Evolutionary conservation across 2,329 filamentous ascomycete genomes (phyloP).

Genomic region (Botrytis galanthina): DNA sequence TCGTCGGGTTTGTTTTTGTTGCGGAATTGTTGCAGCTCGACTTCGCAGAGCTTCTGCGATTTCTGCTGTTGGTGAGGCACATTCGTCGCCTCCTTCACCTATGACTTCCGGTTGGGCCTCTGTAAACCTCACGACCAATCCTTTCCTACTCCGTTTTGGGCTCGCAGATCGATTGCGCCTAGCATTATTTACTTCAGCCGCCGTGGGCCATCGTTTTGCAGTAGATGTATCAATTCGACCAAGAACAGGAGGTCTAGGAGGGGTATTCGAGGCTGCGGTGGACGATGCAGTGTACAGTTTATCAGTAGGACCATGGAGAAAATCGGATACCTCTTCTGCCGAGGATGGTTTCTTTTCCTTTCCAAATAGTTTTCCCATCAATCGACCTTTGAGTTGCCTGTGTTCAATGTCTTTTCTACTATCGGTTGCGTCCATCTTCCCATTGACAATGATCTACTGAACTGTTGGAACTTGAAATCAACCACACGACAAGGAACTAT

Average conservation of each 20-base stretch:
- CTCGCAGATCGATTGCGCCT: slow-evolving; percentile 35
- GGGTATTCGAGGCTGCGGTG: slow-evolving; percentile 44
- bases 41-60: slow-evolving; percentile 57
- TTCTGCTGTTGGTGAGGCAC: slow-evolving; percentile 53
- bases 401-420: slow-evolving; percentile 32
- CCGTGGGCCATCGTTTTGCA: slow-evolving; percentile 51
- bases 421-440: slow-evolving; percentile 20
- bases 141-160: slow-evolving; percentile 55
- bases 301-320: slow-evolving; percentile 57
- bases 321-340: slow-evolving; percentile 54
- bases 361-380: slow-evolving; percentile 54
- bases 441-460: slow-evolving; percentile 7
- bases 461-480: background rate
- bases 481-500: slow-evolving; percentile 6
- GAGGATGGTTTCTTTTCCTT: slow-evolving; percentile 36
- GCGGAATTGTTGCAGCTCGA: slow-evolving; percentile 29
- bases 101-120: slow-evolving; percentile 76
- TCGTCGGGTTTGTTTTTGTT: slow-evolving; percentile 20
- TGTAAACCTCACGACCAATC: slow-evolving; percentile 71
- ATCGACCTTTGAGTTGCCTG: slow-evolving; percentile 41
- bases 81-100: slow-evolving; percentile 88
- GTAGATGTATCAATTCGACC: slow-evolving; percentile 47
- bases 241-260: slow-evolving; percentile 23
- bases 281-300: slow-evolving; percentile 46
- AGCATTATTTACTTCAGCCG: slow-evolving; percentile 42